Evolutionary conservation across 192 early-diverging fungal species (phyloP).

Genomic region (Phlyctochytrium planicorne): DNA sequence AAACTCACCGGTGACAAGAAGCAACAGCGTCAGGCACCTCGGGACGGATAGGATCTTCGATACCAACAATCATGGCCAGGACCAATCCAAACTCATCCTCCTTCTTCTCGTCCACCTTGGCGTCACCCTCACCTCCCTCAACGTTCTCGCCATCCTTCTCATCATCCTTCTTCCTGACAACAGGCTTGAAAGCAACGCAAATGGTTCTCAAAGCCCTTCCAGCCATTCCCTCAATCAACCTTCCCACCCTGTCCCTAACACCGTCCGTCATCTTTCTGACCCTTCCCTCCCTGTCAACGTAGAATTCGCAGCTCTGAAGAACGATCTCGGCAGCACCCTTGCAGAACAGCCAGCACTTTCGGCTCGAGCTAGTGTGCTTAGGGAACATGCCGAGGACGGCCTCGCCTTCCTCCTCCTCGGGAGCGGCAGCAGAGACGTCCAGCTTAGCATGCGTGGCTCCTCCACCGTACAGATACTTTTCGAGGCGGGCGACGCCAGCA

Average conservation of each 20-base stretch:
- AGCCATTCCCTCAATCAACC: constrained; percentile 72
- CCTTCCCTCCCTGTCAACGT: constrained; percentile 32
- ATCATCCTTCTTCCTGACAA: neutral
- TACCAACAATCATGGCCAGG: constrained; percentile 89
- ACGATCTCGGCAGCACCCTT: constrained; percentile 90
- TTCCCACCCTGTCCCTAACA: constrained; percentile 21
- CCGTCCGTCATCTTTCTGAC: constrained; percentile 25
- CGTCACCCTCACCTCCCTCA: constrained; percentile 2
- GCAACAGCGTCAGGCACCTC: constrained; percentile 91
- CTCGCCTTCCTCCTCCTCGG: neutral
- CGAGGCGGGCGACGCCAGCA: constrained; percentile 3
- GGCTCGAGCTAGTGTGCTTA: neutral
- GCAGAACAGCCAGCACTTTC: constrained; percentile 64
- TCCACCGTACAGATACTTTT: constrained; percentile 13
- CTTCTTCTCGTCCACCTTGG: neutral
- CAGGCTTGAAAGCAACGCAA: constrained; percentile 65
- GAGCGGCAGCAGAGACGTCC: constrained; percentile 33
- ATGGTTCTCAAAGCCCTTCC: constrained; percentile 87
- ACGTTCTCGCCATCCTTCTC: neutral
- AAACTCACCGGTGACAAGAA: constrained; percentile 57
- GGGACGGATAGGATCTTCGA: constrained; percentile 93
- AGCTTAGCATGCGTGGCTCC: constrained; percentile 14
- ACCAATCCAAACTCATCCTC: constrained; percentile 66
- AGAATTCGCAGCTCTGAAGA: constrained; percentile 46
- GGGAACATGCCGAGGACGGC: neutral